A percentile compares a stretch with the other conserved stretches of the same genome.
Conservation (phyloP, 2,329 filamentous ascomycete genomes). For the Xylariaceae sp. region DNA sequence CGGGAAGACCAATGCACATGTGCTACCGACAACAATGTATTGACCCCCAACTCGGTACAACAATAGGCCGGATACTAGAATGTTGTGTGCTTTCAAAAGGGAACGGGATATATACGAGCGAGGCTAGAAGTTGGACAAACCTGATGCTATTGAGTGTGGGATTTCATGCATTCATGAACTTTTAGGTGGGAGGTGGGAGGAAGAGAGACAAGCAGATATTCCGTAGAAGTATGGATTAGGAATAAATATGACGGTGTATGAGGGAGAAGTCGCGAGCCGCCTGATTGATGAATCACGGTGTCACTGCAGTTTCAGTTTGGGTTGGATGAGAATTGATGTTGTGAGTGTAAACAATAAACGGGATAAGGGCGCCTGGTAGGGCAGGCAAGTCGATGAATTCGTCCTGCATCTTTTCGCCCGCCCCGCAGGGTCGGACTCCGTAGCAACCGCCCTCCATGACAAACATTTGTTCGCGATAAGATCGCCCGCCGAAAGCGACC, state of each 20-base stretch:
- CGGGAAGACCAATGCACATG: neutral
- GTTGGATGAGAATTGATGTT: neutral
- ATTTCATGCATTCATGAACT: neutral
- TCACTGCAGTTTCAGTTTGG: conserved; percentile 9
- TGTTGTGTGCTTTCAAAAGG: neutral
- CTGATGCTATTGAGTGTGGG: conserved; percentile 8
- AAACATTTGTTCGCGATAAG: neutral
- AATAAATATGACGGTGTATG: conserved; percentile 3
- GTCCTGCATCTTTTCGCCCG: conserved; percentile 14
- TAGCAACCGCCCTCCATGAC: conserved; percentile 28
- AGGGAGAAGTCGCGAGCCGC: conserved; percentile 9
- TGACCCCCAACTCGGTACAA: neutral
- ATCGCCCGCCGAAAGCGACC: neutral
- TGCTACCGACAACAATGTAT: conserved; percentile 3
- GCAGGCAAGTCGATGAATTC: neutral
- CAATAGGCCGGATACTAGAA: neutral
- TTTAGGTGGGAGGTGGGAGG: neutral
- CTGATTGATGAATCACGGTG: neutral
- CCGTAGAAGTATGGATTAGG: neutral
- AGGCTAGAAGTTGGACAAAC: conserved; percentile 9
- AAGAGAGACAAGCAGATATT: neutral
- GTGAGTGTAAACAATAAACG: conserved; percentile 26
- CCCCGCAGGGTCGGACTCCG: conserved; percentile 20
- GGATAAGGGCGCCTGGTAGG: neutral
- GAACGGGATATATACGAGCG: neutral